A percentile compares a stretch with the other conserved stretches of the same genome.
phyloP scores from a whole-genome alignment of 179 eudicot species.

The Silene vulgaris region DNA sequence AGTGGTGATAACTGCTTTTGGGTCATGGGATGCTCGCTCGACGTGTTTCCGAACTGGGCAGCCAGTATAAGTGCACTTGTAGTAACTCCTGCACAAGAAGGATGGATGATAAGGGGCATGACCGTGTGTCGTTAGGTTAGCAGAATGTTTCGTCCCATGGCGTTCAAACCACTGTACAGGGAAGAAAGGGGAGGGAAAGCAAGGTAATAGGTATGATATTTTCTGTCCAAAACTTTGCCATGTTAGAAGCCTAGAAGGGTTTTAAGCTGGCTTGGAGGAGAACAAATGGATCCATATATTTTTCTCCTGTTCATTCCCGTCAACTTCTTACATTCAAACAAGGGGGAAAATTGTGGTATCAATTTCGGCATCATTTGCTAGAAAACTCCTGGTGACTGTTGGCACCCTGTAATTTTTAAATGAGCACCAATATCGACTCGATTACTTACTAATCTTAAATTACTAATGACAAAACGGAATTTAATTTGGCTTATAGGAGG shows the following conservation, averaged over 20 bases:
- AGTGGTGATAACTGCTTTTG: conserved; percentile 77
- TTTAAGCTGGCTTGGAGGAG: background rate
- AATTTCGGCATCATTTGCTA: background rate
- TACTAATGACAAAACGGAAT: no score
- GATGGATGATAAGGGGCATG: background rate
- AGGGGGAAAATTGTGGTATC: background rate
- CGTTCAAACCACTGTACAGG: no score
- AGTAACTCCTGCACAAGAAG: conserved; percentile 60
- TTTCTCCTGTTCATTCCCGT: background rate
- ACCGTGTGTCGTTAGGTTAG: background rate
- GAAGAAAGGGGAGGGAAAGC: background rate
- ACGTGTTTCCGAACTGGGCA: conserved; percentile 87
- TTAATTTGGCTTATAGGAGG: no score
- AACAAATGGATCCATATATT: background rate
- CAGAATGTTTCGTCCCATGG: no score
- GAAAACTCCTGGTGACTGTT: background rate
- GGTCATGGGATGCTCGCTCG: conserved; percentile 84
- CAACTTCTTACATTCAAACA: no score
- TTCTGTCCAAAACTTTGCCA: no score
- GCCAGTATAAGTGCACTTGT: conserved; percentile 79
- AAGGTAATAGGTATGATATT: background rate
- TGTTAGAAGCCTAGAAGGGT: no score
- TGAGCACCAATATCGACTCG: no score
- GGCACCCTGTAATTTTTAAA: no score
- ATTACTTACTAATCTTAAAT: no score